These are phyloP conservation scores for Linderniella brevidens DNA, from an alignment of 257 asterid genomes.

Conservation along the genomic window DNA sequence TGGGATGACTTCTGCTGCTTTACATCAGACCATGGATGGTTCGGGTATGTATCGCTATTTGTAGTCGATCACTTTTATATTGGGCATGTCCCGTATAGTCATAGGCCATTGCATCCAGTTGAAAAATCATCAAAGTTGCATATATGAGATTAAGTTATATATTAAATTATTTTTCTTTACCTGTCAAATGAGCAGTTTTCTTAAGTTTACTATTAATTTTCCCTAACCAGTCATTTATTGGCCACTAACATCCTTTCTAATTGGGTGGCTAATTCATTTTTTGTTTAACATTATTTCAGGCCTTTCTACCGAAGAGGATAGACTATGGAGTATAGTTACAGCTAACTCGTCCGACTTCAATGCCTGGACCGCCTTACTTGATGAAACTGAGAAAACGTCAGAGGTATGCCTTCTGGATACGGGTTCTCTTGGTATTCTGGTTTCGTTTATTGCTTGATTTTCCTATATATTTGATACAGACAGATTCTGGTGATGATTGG, in stretches of 20 bases:
- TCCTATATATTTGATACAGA: not conserved
- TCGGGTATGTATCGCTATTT: conserved; percentile 31
- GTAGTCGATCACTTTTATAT: not conserved
- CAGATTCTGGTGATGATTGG: no score
- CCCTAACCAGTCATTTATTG: not conserved
- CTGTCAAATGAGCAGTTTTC: no score
- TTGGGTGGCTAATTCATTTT: not conserved
- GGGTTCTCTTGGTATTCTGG: conserved; percentile 8
- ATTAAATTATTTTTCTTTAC: no score
- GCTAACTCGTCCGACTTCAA: conserved; percentile 74
- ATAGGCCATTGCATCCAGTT: not conserved
- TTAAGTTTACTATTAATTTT: no score
- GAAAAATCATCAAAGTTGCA: no score
- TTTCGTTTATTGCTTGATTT: conserved; percentile 4
- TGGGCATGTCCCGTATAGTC: not conserved
- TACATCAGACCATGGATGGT: conserved; percentile 51
- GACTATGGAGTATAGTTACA: conserved; percentile 83
- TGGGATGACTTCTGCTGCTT: conserved; percentile 36
- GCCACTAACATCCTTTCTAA: not conserved
- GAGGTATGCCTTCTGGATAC: conserved; percentile 35
- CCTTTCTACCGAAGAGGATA: conserved; percentile 79
- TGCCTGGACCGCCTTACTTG: conserved; percentile 91
- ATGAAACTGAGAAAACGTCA: conserved; percentile 77
- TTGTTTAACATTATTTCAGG: conserved; percentile 23
- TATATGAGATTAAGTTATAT: no score